A percentile compares a stretch with the other conserved stretches of the same genome.
These are phyloP conservation scores for Corchorus olitorius DNA, from an alignment of 345 rosid genomes.

Conservation along the genomic window DNA sequence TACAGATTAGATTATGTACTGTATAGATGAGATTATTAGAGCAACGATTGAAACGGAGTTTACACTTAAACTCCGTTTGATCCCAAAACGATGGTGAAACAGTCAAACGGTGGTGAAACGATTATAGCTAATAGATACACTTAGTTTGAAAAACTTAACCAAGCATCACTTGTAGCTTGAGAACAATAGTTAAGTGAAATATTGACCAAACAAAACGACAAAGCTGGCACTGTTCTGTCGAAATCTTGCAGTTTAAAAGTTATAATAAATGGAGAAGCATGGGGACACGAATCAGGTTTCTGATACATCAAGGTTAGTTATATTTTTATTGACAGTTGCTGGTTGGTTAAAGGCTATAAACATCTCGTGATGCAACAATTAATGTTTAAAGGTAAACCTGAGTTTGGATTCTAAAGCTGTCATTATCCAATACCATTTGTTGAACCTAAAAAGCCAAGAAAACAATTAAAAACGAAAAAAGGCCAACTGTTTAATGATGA, in stretches of 20 bases:
- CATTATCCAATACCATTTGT: neutral
- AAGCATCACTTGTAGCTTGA: no score
- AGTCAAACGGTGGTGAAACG: no score
- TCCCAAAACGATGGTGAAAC: no score
- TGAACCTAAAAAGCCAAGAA: neutral
- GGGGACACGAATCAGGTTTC: neutral
- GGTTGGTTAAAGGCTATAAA: slow-evolving; percentile 14
- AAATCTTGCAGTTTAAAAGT: no score
- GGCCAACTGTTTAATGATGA: neutral
- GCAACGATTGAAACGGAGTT: no score
- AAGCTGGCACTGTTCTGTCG: neutral
- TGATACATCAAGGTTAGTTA: neutral
- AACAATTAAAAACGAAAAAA: neutral
- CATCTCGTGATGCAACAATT: neutral
- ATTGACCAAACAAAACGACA: neutral
- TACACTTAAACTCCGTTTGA: no score
- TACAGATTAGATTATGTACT: no score
- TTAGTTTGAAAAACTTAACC: no score
- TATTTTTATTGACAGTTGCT: neutral
- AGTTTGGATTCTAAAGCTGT: neutral
- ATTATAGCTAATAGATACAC: no score
- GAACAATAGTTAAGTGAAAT: neutral
- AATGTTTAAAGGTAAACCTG: neutral
- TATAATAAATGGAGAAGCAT: neutral
- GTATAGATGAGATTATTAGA: no score